Conservation (phyloP, 495 filamentous ascomycete species). For the Lasiosphaeria hispida region DNA sequence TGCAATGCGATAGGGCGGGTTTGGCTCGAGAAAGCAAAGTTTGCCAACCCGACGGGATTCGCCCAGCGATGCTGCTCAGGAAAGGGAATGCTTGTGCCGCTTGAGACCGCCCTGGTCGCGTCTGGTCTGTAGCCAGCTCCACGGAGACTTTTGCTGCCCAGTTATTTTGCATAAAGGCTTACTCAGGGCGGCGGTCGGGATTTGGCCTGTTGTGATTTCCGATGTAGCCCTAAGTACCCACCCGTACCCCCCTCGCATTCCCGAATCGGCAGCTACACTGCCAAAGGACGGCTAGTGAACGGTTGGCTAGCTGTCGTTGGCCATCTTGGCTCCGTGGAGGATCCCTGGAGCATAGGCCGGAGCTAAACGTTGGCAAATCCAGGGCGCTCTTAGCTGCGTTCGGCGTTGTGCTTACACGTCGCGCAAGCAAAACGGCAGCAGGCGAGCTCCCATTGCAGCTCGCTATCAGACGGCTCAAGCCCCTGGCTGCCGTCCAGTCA, state of each 20-base stretch:
- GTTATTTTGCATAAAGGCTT: slow-evolving; percentile 5
- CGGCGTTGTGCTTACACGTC: too few relatives aligned
- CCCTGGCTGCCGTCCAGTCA: background rate
- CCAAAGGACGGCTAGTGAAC: background rate
- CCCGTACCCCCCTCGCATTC: background rate
- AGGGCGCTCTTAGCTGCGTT: too few relatives aligned
- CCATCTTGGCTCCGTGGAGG: background rate
- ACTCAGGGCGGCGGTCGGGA: slow-evolving; percentile 15
- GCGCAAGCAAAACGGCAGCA: background rate
- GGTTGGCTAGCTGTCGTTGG: background rate
- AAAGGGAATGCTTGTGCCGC: background rate
- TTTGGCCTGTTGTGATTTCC: background rate
- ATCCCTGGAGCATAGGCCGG: background rate
- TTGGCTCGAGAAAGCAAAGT: slow-evolving; percentile 4
- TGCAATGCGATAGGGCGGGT: slow-evolving; percentile 9
- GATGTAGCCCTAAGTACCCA: slow-evolving; percentile 1
- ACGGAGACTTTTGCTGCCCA: background rate
- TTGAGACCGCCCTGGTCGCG: background rate
- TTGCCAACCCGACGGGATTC: slow-evolving; percentile 5
- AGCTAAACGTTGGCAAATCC: too few relatives aligned
- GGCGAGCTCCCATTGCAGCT: background rate
- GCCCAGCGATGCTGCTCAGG: background rate
- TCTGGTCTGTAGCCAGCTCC: background rate
- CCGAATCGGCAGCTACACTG: background rate
- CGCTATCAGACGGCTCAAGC: too few relatives aligned